Base-by-base conservation (phyloP, 2,329 filamentous ascomycete species). In the Colletotrichum coccodes region DNA sequence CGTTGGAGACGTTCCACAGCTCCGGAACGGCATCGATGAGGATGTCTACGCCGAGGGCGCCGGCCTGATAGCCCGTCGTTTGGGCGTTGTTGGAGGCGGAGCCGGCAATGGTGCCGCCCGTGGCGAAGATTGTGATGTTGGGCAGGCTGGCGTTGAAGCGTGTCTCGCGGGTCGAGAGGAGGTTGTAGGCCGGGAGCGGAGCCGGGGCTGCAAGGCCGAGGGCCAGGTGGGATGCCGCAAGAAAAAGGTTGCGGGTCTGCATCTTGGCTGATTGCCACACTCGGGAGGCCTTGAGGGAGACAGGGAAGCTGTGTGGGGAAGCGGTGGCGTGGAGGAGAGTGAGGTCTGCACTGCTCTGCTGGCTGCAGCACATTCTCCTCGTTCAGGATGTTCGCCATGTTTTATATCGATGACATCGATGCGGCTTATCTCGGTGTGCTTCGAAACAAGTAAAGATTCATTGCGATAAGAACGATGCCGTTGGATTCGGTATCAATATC, bases 101-200 rank as follows among this genome's bases (percentile, higher is more conserved):
- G 2, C 86, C 86, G 16, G 88, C 88, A 54, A 90, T 90, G 11
- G 88, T 90, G 40, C 88, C 88, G 18, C 87, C 87, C 6, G 85
- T 88, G 6, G 83, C 84, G 71, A 86, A 87, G 70, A 89, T 86
- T 67, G 86, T 89, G 59, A 89, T 79, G 72, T 88, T 88, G 11
- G 86, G 86, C 0, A 88, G 80, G 38, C 78, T 81, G n/a, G 79
- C 77, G 65, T 85, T 84, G 70, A 61, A 75, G 40, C 58, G 63
- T 30, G 67, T 63, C 34, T 68, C 63, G 16, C 67, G 50, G 3
- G 58, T 58, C 4, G 64, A 68, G 38, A 63, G 64, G 3, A 60
- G 34, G 47, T 60, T 42, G 60, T 49, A 34, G 36, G n/a, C 53
- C 23, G 50, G 53, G 26, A 60, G 28, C 16, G 66, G 62, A 1